phyloP scores from a whole-genome alignment of 176 grass and related monocot species.

The Elaeis guineensis region DNA sequence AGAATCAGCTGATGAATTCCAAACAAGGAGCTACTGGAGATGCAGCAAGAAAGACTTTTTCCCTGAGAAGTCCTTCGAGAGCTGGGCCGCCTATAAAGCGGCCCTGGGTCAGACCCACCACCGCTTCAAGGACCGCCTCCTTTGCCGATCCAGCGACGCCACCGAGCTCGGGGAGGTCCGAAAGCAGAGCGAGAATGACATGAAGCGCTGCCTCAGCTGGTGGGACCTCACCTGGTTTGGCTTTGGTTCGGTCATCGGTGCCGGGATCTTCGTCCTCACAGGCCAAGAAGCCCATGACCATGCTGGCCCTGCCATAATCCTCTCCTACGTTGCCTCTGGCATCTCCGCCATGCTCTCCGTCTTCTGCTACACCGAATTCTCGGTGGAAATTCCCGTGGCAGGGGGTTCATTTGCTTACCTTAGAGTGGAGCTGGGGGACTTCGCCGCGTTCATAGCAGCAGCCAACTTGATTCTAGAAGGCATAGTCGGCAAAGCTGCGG shows the following conservation, averaged over 20 bases:
- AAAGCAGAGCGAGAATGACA: conserved; percentile 78
- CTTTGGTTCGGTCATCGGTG: conserved; percentile 80
- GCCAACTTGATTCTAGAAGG: conserved; percentile 81
- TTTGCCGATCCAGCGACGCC: conserved; percentile 55
- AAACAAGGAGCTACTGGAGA: conserved; percentile 55
- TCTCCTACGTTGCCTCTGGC: conserved; percentile 68
- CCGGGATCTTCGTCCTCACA: conserved; percentile 90
- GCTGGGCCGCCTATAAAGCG: conserved; percentile 46
- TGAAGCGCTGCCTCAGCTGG: conserved; percentile 85
- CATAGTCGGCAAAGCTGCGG: conserved; percentile 62
- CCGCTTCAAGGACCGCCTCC: conserved; percentile 50
- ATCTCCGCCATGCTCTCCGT: conserved; percentile 92
- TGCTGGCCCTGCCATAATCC: conserved; percentile 78
- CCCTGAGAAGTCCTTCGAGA: conserved; percentile 87
- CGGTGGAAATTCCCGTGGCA: conserved; percentile 81
- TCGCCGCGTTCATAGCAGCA: conserved; percentile 72
- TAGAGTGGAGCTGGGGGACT: conserved; percentile 83
- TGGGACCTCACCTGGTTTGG: conserved; percentile 98
- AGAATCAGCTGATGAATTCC: too few relatives aligned
- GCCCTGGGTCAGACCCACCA: conserved; percentile 37
- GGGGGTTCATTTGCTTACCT: conserved; percentile 86
- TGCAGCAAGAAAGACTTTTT: conserved; percentile 80
- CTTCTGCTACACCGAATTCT: conserved; percentile 94
- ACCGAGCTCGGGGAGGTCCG: conserved; percentile 52
- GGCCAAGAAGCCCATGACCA: conserved; percentile 69